Evolutionary conservation across 306 rosid genomes (phyloP), one percentile per base, ranked within the genome.

Genomic region (Glycine soja): DNA sequence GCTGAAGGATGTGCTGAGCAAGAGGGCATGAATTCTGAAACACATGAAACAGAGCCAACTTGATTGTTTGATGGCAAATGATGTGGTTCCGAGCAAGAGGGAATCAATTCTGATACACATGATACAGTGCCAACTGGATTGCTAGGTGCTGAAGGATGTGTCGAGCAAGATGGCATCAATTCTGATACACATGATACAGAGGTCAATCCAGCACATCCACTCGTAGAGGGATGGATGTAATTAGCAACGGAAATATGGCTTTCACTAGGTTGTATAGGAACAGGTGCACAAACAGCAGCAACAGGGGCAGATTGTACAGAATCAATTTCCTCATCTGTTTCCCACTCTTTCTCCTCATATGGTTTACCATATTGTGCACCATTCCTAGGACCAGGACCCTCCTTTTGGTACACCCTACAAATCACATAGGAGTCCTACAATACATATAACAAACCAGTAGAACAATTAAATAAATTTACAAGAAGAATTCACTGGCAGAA

Each of bases 331-430:
- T 80, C 95, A 12, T 88, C 93, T 2, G 83, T 76, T 7, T 83
- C 84, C 96, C 93, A 93, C 6, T 95, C 97, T 63, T 90, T 83
- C 59, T 90, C 98, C 7, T 77, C 76, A 84, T 83, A 95, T 32
- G 97, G 97, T 73, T 72, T 91, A 75, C 94, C 99, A 82, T 95
- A 95, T 75, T 93, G 97, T 40, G 97, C 97, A 65, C 92, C 92
- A 73, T 85, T 95, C 83, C 89, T 87, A 7, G 98, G 98, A 40
- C 99, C 99, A 68, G 45, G 91, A 62, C 99, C 99, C 11, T 88
- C 91, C 85, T 95, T 93, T 77, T 88, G 83, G 79, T 82, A 95
- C 46, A 95, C 70, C 77, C 70, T 86, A 64, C 97, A 95, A 43
- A 95, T 89, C 50, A 93, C 96, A 66, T 89, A 91, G 24, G 89